phyloP scores from a whole-genome alignment of 441 rosid genomes.

The Corymbia citriodora region DNA sequence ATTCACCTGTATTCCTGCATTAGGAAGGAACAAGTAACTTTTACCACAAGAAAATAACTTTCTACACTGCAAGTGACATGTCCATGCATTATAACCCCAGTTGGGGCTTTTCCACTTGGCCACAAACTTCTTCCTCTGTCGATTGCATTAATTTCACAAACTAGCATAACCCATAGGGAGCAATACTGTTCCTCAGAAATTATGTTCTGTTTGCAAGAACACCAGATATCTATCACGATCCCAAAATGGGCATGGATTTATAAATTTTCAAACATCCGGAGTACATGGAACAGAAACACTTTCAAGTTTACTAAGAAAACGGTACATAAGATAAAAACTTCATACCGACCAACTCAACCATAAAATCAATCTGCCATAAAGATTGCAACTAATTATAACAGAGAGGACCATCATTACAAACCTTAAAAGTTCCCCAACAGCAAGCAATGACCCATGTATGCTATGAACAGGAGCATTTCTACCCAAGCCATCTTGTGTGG shows the following conservation, averaged over 20 bases:
- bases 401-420: conserved; percentile 16
- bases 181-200: neutral
- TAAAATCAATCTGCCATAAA: neutral
- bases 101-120: neutral
- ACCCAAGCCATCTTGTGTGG: conserved; percentile 98
- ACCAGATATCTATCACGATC: neutral
- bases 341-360: neutral
- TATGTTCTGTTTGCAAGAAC: neutral
- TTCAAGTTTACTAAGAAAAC: neutral
- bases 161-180: neutral
- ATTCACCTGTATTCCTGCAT: conserved; percentile 98
- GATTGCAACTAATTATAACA: neutral
- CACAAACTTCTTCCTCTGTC: neutral
- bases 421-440: conserved; percentile 99
- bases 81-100: neutral
- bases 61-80: neutral
- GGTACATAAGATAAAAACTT: neutral
- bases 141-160: neutral
- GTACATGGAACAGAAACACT: neutral
- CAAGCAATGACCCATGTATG: conserved; percentile 98
- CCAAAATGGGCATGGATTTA: neutral
- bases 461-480: conserved; percentile 97
- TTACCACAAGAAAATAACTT: neutral
- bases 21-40: neutral
- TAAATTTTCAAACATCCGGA: neutral